These are phyloP conservation scores for Xylaria telfairii DNA, from an alignment of 495 filamentous ascomycete genomes.

Conservation along the genomic window DNA sequence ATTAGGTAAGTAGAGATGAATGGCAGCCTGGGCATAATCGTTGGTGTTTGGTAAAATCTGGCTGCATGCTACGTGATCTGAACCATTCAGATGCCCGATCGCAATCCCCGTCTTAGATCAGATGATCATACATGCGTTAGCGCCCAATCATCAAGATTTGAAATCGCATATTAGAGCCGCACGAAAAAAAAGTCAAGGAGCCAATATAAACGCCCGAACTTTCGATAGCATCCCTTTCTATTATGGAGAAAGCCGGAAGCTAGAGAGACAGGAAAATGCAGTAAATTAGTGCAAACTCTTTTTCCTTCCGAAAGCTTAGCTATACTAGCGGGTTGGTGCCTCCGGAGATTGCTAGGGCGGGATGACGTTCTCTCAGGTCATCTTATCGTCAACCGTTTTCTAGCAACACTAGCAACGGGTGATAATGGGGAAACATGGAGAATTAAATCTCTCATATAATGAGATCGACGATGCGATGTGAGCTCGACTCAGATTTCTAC, in stretches of 20 bases:
- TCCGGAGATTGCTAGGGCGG: neutral
- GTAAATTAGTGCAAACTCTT: neutral
- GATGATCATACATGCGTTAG: constrained; percentile 22
- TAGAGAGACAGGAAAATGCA: neutral
- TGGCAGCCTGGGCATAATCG: neutral
- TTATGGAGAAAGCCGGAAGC: neutral
- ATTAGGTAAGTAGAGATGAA: neutral
- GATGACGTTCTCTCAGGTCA: constrained; percentile 15
- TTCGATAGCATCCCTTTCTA: neutral
- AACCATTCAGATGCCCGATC: neutral
- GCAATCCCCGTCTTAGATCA: constrained; percentile 16
- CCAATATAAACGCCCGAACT: neutral
- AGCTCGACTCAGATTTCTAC: constrained; percentile 23
- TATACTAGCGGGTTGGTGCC: neutral
- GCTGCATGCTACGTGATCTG: neutral
- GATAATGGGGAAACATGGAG: neutral
- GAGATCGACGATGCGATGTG: constrained; percentile 24
- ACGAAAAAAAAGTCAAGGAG: neutral
- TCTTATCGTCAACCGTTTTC: constrained; percentile 3
- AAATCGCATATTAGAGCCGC: neutral
- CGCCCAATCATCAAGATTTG: neutral
- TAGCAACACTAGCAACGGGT: constrained; percentile 1
- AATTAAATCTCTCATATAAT: constrained; percentile 6
- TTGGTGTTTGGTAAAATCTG: neutral
- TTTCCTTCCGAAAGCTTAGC: neutral